These are phyloP conservation scores for Serendipita sp. DNA, from an alignment of 1,284 basidiomycete species.

Conservation along the genomic window DNA sequence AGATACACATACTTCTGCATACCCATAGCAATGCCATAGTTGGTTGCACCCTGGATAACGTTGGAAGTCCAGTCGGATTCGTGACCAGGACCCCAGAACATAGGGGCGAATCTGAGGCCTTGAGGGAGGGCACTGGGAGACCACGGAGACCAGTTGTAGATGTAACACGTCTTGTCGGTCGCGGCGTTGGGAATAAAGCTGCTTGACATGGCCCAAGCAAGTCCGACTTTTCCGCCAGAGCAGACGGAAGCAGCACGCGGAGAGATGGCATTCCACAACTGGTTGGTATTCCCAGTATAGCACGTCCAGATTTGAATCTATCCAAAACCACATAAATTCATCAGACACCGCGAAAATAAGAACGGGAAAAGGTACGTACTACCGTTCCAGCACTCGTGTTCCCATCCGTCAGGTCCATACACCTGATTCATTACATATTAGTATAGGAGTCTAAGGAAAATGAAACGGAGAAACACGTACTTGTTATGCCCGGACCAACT, in stretches of 20 bases:
- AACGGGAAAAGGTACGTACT: neutral
- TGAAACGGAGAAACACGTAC: neutral
- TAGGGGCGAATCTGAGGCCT: neutral
- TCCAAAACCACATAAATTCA: neutral
- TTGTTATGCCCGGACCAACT: neutral
- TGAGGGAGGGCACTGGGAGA: neutral
- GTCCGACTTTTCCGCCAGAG: neutral
- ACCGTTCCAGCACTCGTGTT: neutral
- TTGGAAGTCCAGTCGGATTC: neutral
- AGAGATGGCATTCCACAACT: neutral
- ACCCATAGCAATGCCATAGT: neutral
- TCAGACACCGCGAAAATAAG: neutral
- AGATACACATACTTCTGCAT: neutral
- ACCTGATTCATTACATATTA: neutral
- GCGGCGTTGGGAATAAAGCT: neutral
- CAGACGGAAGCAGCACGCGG: neutral
- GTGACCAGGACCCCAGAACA: neutral
- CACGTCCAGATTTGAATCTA: conserved; percentile 1
- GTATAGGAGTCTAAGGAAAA: too few relatives aligned
- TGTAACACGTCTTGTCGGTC: neutral
- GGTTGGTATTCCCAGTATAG: neutral
- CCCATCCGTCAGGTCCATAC: neutral
- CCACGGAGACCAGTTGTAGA: neutral
- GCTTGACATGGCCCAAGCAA: neutral
- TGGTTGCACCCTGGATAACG: neutral